Conservation (phyloP, 73 alveolate genomes). For the Loxodes magnus region DNA sequence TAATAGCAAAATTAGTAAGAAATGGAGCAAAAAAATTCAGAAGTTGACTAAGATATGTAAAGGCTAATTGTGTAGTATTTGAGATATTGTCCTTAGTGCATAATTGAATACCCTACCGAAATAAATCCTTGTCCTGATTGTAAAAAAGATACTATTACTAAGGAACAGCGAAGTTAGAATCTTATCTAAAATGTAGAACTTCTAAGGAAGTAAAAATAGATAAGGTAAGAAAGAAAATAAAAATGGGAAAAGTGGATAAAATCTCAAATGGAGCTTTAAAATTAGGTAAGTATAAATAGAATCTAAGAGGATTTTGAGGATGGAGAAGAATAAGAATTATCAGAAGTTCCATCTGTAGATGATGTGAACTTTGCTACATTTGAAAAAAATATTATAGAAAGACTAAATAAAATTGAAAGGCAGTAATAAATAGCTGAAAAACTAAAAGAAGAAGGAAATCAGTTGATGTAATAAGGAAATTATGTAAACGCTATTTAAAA, state of each 20-base stretch:
- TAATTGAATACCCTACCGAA: too few relatives aligned
- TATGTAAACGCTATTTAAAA: constrained; percentile 80
- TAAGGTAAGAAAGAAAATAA: constrained; percentile 76
- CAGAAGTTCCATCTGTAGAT: constrained; percentile 90
- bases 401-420: constrained; percentile 65
- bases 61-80: too few relatives aligned
- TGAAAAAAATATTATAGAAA: constrained; percentile 88
- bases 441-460: constrained; percentile 82
- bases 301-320: constrained; percentile 94
- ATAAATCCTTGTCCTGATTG: too few relatives aligned
- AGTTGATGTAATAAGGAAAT: constrained; percentile 64
- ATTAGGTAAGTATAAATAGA: constrained; percentile 79
- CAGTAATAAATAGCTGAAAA: constrained; percentile 77
- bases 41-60: too few relatives aligned
- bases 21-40: too few relatives aligned
- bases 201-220: too few relatives aligned
- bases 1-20: too few relatives aligned
- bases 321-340: constrained; percentile 71
- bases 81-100: too few relatives aligned
- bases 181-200: too few relatives aligned
- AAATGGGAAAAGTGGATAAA: constrained; percentile 92
- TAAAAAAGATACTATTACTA: too few relatives aligned
- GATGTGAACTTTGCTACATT: constrained; percentile 93
- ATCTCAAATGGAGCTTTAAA: constrained; percentile 87
- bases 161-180: too few relatives aligned